Conservation (phyloP, 2,329 filamentous ascomycete genomes). For the Trichoderma oligosporum region DNA sequence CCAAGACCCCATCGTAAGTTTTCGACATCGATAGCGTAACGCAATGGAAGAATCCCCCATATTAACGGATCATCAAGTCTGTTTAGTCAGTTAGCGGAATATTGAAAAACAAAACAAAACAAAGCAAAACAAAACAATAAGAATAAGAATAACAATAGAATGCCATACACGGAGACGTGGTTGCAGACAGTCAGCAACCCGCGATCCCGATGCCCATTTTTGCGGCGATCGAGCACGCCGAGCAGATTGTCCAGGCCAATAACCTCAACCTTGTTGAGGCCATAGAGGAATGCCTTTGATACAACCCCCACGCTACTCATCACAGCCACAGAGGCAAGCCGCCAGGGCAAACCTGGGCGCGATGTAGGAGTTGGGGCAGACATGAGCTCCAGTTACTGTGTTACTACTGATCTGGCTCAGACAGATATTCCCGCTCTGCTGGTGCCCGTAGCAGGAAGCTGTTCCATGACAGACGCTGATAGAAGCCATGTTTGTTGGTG, state of each 20-base stretch:
- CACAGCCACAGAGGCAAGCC: slow-evolving; percentile 65
- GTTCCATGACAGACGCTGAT: slow-evolving; percentile 5
- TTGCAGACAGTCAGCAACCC: slow-evolving; percentile 72
- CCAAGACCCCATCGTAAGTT: slow-evolving; percentile 87
- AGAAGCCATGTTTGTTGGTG: slow-evolving; percentile 13
- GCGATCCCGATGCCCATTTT: slow-evolving; percentile 60
- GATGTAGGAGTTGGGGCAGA: slow-evolving; percentile 27
- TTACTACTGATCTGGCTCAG: background rate
- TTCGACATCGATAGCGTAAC: slow-evolving; percentile 65
- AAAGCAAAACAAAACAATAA: background rate
- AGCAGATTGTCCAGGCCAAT: slow-evolving; percentile 74
- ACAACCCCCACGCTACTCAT: slow-evolving; percentile 71
- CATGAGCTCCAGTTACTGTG: slow-evolving; percentile 8
- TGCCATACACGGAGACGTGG: slow-evolving; percentile 38
- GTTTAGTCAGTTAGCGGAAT: slow-evolving; percentile 19
- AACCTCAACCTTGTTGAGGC: slow-evolving; percentile 70
- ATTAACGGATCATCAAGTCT: slow-evolving; percentile 92
- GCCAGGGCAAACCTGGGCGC: slow-evolving; percentile 64
- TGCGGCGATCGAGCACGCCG: slow-evolving; percentile 68
- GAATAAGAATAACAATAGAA: background rate
- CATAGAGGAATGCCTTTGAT: slow-evolving; percentile 70
- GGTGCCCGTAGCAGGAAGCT: background rate
- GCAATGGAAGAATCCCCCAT: slow-evolving; percentile 81
- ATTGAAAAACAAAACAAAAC: too few species aligned
- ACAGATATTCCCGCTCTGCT: background rate